These are phyloP conservation scores for Heliosperma pusillum DNA, from an alignment of 148 eudicot species.

Conservation along the genomic window DNA sequence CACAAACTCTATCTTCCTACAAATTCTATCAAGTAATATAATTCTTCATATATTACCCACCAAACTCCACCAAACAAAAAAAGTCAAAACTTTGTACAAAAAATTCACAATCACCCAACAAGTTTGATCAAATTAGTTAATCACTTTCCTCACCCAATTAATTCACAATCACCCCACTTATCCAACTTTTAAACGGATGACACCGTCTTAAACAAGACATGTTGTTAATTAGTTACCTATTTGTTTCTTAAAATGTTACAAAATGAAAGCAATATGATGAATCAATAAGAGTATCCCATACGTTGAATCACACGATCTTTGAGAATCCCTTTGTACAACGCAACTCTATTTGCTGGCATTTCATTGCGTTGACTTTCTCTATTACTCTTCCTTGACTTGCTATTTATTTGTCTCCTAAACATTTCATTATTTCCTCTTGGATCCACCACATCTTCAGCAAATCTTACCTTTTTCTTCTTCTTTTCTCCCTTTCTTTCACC, in stretches of 20 bases:
- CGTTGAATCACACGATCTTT: conserved; percentile 63
- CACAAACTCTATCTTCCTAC: not conserved
- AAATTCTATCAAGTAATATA: not conserved
- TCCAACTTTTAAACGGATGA: too few relatives aligned
- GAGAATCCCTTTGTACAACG: conserved; percentile 72
- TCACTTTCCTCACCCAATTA: too few relatives aligned
- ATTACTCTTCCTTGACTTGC: conserved; percentile 9
- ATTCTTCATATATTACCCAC: not conserved
- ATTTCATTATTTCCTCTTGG: conserved; percentile 57
- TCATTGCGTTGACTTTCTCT: conserved; percentile 17
- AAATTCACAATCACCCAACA: not conserved
- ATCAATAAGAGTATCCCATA: conserved; percentile 42
- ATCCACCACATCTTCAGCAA: conserved; percentile 89
- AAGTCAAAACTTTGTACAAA: conserved; percentile 16
- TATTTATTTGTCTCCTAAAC: conserved; percentile 42
- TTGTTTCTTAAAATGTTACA: too few relatives aligned
- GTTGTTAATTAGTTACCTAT: too few relatives aligned
- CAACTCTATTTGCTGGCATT: conserved; percentile 70
- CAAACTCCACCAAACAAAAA: not conserved
- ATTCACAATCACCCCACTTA: too few relatives aligned
- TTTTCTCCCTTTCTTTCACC: conserved; percentile 34
- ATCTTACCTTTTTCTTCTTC: conserved; percentile 75
- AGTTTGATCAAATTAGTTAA: not conserved
- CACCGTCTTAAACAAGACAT: too few relatives aligned
- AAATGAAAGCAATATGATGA: too few relatives aligned